Percentiles rank a stretch among this genome's conserved stretches.
Evolutionary conservation across 495 filamentous ascomycete species (phyloP).

Genomic region (Pyrenopolyporus hunteri): DNA sequence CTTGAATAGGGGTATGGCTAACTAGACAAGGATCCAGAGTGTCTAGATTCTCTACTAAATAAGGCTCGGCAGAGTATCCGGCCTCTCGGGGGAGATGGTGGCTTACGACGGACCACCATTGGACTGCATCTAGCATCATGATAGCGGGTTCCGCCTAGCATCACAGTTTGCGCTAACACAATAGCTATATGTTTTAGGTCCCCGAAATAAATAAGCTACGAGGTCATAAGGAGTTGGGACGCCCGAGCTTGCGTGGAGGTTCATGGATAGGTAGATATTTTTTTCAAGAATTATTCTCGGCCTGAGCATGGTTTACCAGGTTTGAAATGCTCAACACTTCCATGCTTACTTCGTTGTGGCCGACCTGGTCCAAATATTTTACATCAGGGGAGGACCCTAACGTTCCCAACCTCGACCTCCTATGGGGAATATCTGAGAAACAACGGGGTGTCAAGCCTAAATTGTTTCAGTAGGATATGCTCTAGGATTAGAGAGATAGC

Average conservation of each 20-base stretch:
- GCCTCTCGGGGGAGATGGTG: conserved; percentile 10
- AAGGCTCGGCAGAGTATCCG: not conserved
- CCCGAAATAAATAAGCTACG: conserved; percentile 12
- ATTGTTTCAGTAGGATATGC: not conserved
- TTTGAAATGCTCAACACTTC: conserved; percentile 11
- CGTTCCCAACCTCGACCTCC: not conserved
- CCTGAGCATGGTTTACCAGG: conserved; percentile 2
- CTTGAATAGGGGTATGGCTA: not conserved
- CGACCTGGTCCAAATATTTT: not conserved
- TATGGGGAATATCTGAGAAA: not conserved
- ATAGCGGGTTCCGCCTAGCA: conserved; percentile 21
- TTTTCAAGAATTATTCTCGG: not conserved
- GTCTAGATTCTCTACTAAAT: not conserved
- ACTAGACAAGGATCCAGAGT: not conserved
- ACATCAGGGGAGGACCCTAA: not conserved
- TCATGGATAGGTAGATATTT: conserved; percentile 13
- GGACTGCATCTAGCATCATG: conserved; percentile 9
- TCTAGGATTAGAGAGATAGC: not conserved
- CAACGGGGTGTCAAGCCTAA: not conserved
- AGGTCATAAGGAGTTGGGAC: conserved; percentile 15
- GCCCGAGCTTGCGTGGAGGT: conserved; percentile 10
- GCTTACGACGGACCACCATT: conserved; percentile 18
- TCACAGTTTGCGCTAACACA: conserved; percentile 26
- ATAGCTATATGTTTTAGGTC: conserved; percentile 20
- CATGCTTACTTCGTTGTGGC: not conserved